Evolutionary conservation across 2,329 filamentous ascomycete genomes (phyloP).

Genomic region (Fusarium kyushuense): DNA sequence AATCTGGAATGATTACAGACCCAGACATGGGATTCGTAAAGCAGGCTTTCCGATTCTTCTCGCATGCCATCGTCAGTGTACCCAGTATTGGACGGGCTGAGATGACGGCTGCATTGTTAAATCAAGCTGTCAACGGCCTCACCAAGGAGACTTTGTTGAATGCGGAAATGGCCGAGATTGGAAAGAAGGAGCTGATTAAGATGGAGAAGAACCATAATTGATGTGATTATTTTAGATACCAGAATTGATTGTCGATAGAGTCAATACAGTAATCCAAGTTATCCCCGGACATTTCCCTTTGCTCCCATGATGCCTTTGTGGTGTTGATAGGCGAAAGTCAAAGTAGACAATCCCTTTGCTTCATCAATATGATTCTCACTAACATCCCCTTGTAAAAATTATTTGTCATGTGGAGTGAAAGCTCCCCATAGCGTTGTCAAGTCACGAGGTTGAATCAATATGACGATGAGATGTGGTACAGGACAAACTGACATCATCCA

Average conservation of each 20-base stretch:
- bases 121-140: slow-evolving; percentile 60
- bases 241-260: background rate
- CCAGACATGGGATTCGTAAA: slow-evolving; percentile 15
- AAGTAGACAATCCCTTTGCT: too few relatives aligned
- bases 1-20: slow-evolving; percentile 57
- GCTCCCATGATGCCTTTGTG: too few relatives aligned
- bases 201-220: background rate
- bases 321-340: too few relatives aligned
- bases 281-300: too few relatives aligned
- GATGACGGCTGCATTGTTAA: slow-evolving; percentile 58
- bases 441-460: background rate
- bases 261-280: background rate
- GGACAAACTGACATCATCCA: slow-evolving; percentile 15
- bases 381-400: background rate
- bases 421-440: background rate
- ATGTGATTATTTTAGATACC: background rate
- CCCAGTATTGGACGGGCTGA: slow-evolving; percentile 53
- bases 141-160: slow-evolving; percentile 60
- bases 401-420: background rate
- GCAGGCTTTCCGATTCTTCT: slow-evolving; percentile 20
- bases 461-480: slow-evolving; percentile 11
- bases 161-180: slow-evolving; percentile 57
- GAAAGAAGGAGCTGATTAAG: slow-evolving; percentile 13
- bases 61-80: slow-evolving; percentile 43
- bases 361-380: background rate